Percentiles rank a stretch among this genome's conserved stretches.
These are phyloP conservation scores for Podospora tetraspora DNA, from an alignment of 495 filamentous ascomycete species.

Conservation along the genomic window DNA sequence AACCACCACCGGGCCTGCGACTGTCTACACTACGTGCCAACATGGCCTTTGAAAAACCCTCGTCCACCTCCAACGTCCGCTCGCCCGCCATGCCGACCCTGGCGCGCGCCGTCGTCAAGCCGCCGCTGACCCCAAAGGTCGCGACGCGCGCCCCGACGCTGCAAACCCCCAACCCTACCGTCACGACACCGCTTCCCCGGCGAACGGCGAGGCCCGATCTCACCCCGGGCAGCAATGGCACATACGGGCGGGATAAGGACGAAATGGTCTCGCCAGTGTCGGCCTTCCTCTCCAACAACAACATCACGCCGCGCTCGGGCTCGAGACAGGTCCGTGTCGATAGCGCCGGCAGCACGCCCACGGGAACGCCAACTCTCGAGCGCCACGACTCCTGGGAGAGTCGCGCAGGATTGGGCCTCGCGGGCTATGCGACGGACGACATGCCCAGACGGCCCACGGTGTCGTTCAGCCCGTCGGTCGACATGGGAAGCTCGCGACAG, in stretches of 20 bases:
- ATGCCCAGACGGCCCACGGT: constrained; percentile 17
- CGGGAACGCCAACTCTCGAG: constrained; percentile 46
- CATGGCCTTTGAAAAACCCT: constrained; percentile 30
- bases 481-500: constrained; percentile 19
- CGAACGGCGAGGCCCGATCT: constrained; percentile 19
- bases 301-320: constrained; percentile 68
- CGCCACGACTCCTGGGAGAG: constrained; percentile 38
- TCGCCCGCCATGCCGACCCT: constrained; percentile 39
- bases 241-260: constrained; percentile 16
- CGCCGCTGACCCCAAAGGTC: constrained; percentile 45
- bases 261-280: constrained; percentile 43
- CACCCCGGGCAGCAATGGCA: constrained; percentile 13
- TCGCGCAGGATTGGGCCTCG: constrained; percentile 31
- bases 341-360: constrained; percentile 56
- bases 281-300: constrained; percentile 50
- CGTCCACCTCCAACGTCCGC: constrained; percentile 21
- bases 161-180: constrained; percentile 30
- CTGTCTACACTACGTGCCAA: constrained; percentile 19
- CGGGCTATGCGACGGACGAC: constrained; percentile 31
- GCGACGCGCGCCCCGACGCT: constrained; percentile 27
- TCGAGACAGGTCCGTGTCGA: constrained; percentile 62
- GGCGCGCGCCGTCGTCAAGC: constrained; percentile 35
- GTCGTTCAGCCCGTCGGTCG: constrained; percentile 31
- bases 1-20: constrained; percentile 30
- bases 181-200: constrained; percentile 30